phyloP scores from a whole-genome alignment of 208 protist species.

The Wallacemonas sp. region DNA sequence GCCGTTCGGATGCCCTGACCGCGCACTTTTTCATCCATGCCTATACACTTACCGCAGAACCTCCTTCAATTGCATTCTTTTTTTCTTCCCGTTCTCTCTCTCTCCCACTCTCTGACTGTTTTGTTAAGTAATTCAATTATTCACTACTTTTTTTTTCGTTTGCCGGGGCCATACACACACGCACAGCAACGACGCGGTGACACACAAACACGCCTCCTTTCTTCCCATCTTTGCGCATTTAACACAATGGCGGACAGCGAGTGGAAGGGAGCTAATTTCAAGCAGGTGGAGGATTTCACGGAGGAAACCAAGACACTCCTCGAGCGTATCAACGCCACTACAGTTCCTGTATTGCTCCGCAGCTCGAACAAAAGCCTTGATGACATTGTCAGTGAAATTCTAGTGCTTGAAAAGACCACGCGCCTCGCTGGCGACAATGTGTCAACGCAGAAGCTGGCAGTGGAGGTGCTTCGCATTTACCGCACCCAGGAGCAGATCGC shows the following conservation, averaged over 20 bases:
- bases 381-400: constrained; percentile 84
- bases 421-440: constrained; percentile 78
- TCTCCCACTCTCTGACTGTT: neutral
- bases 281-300: constrained; percentile 86
- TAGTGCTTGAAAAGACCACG: constrained; percentile 89
- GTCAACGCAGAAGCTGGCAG: constrained; percentile 78
- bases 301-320: constrained; percentile 59
- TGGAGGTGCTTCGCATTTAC: constrained; percentile 90
- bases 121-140: no score
- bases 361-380: constrained; percentile 56
- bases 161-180: no score
- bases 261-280: constrained; percentile 89
- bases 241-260: constrained; percentile 64
- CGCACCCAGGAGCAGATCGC: constrained; percentile 77
- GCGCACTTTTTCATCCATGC: no score
- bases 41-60: no score
- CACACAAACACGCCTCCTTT: neutral
- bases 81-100: neutral
- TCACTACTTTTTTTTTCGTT: no score
- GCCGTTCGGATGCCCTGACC: no score
- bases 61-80: no score
- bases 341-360: constrained; percentile 71
- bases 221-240: neutral
- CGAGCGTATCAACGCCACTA: constrained; percentile 75
- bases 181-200: constrained; percentile 5